Base-by-base conservation (phyloP, 1,284 basidiomycete genomes). In the Austroboletus novae-zelandiae region DNA sequence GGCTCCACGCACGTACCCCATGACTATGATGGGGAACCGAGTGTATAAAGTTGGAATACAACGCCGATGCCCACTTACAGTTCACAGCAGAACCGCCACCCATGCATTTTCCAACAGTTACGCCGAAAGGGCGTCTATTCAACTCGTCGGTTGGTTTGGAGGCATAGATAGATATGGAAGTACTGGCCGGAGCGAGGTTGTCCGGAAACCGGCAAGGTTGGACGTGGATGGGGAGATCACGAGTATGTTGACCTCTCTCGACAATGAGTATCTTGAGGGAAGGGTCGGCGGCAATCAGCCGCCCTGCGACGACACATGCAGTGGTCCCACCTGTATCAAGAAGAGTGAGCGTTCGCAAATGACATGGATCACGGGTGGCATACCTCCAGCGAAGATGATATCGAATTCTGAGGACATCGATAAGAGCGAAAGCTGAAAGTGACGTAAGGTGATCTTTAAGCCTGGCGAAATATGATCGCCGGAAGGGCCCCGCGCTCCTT, bases 1-100 rank as follows among this genome's bases (percentile, higher is more conserved):
- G 14, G 75, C 66, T 1, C 76, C 76, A 9, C 83, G 75, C 8
- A 72, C 77, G 50, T 84, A 84, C 62, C 78, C 70, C 51, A 73
- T 68, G 56, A 79, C 81, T 83, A 45, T 6, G 36, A 58, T 43
- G 32, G 51, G 10, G 40, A 40, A 30, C 20, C n/a, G 18, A n/a
- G n/a, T 14, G 31, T 50, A 14, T 15, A 27, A 8, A 23, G 20
- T 4, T 23, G 3, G 20, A 5, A 23, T 6, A 32, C 9, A 32
- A 7, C 31, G 14, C 23, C 11, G 14, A 41, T 13, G 32, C 4
- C 9, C 17, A 56, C 78, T 27, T 50, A 82, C 83, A 83, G 57
- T 85, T 40, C 3, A 40, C 23, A 20, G 37, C 39, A 13, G 39
- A 40, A 15, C 39, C 23, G 23, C 39, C 39, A 8, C 39, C 39